These are phyloP conservation scores for Cafeteria roenbergensis DNA, from an alignment of 108 stramenopile genomes.

Conservation along the genomic window DNA sequence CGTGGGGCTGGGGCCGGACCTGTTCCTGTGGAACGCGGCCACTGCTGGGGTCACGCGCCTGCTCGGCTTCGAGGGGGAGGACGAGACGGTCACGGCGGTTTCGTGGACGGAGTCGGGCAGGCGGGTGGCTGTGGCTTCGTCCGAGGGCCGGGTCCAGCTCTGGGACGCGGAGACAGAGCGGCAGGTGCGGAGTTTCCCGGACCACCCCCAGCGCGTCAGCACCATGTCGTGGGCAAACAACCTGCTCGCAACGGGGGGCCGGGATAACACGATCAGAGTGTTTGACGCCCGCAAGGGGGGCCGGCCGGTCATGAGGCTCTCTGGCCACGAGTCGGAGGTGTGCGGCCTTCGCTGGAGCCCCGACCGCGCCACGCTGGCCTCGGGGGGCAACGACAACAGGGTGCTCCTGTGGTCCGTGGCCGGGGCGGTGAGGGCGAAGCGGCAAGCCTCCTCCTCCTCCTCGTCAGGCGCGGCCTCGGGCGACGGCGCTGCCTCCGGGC, in stretches of 20 bases:
- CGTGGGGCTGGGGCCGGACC: conserved; percentile 77
- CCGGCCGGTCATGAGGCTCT: conserved; percentile 47
- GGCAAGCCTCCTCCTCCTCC: not conserved
- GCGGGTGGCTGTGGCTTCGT: conserved; percentile 79
- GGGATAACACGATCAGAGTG: conserved; percentile 72
- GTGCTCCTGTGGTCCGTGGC: conserved; percentile 61
- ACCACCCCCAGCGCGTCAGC: conserved; percentile 77
- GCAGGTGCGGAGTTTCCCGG: conserved; percentile 58
- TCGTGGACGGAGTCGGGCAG: conserved; percentile 77
- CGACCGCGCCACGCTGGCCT: conserved; percentile 32
- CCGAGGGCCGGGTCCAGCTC: conserved; percentile 67
- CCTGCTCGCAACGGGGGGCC: conserved; percentile 71
- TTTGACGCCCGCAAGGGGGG: conserved; percentile 63
- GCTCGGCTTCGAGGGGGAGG: conserved; percentile 57
- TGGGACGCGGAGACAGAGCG: conserved; percentile 77
- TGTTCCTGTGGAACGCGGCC: conserved; percentile 82
- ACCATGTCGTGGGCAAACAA: conserved; percentile 71
- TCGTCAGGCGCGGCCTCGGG: conserved; percentile 30
- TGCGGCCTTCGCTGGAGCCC: conserved; percentile 88
- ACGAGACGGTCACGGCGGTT: conserved; percentile 63
- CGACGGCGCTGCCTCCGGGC: not conserved
- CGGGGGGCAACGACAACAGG: conserved; percentile 97
- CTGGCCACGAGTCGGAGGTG: conserved; percentile 84
- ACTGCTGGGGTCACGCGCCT: conserved; percentile 80
- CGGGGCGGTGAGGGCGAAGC: not conserved